These are phyloP conservation scores for Endocladia muricata DNA, from an alignment of 31 red algal species.

Conservation along the genomic window DNA sequence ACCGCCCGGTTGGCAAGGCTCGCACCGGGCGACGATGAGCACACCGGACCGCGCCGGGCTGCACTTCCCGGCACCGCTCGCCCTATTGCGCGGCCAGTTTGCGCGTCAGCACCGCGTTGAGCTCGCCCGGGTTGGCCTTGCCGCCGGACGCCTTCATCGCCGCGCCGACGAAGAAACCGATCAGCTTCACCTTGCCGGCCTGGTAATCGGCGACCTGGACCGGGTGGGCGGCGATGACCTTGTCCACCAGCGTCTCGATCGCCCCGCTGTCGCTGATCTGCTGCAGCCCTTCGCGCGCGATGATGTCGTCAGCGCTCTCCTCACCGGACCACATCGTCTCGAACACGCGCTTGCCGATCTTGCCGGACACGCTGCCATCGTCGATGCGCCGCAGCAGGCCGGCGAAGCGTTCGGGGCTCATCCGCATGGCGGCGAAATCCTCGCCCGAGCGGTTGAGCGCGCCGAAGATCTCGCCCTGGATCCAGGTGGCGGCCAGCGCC, in stretches of 20 bases:
- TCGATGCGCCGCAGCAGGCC: background rate
- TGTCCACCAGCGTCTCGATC: constrained; percentile 18
- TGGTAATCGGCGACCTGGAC: constrained; percentile 8
- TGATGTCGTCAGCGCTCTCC: background rate
- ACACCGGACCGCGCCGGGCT: too few species aligned
- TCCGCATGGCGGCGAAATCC: too few species aligned
- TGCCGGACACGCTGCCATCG: background rate
- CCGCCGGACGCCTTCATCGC: constrained; percentile 21
- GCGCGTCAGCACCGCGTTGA: constrained; percentile 12
- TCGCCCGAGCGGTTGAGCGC: too few species aligned
- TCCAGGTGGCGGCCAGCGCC: too few species aligned
- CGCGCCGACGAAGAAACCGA: constrained; percentile 21
- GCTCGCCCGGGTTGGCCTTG: constrained; percentile 13
- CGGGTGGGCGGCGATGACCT: constrained; percentile 6
- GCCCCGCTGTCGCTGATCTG: background rate
- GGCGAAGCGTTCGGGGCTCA: too few species aligned
- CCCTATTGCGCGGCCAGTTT: too few species aligned
- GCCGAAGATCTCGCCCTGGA: too few species aligned
- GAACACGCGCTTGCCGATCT: background rate
- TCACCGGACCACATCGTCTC: background rate
- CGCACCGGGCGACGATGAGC: too few species aligned
- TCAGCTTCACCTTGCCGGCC: constrained; percentile 3
- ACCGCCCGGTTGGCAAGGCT: too few species aligned
- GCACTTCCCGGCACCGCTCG: too few species aligned
- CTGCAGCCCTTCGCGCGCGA: background rate